These are phyloP conservation scores for Dillenia turbinata DNA, from an alignment of 164 flowering plant species.

Conservation along the genomic window DNA sequence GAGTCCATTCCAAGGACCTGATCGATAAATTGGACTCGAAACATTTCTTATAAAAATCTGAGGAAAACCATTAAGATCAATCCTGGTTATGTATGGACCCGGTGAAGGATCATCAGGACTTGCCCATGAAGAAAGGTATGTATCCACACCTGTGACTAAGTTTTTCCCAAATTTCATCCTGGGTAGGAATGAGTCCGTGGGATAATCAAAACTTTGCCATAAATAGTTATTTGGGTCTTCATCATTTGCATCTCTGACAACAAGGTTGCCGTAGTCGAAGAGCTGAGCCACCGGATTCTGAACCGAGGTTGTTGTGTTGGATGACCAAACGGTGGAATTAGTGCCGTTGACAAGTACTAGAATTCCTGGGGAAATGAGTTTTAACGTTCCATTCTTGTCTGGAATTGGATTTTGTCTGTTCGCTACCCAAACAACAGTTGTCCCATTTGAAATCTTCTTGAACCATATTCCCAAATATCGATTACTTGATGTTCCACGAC, in stretches of 20 bases:
- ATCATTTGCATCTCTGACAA: conserved; percentile 7
- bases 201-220: conserved; percentile 29
- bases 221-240: conserved; percentile 3
- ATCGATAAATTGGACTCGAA: not conserved
- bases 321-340: not conserved
- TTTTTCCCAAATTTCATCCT: conserved; percentile 15
- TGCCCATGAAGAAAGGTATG: conserved; percentile 10
- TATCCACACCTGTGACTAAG: not conserved
- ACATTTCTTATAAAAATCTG: conserved; percentile 11
- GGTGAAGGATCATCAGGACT: conserved; percentile 7
- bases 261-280: conserved; percentile 22
- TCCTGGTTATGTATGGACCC: conserved; percentile 6
- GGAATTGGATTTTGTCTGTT: not conserved
- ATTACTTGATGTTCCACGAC: not conserved
- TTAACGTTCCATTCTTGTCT: too few species aligned
- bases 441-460: conserved; percentile 6
- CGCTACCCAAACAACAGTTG: not conserved
- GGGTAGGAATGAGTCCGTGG: conserved; percentile 11
- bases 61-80: conserved; percentile 18
- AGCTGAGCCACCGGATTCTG: conserved; percentile 14
- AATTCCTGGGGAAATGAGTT: too few species aligned
- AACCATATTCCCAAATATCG: conserved; percentile 19
- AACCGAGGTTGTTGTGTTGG: not conserved
- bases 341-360: too few species aligned
- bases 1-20: conserved; percentile 34